These are phyloP conservation scores for Sugiyamaella boreocaroliniensis DNA, from an alignment of 805 yeast genomes.

Conservation along the genomic window DNA sequence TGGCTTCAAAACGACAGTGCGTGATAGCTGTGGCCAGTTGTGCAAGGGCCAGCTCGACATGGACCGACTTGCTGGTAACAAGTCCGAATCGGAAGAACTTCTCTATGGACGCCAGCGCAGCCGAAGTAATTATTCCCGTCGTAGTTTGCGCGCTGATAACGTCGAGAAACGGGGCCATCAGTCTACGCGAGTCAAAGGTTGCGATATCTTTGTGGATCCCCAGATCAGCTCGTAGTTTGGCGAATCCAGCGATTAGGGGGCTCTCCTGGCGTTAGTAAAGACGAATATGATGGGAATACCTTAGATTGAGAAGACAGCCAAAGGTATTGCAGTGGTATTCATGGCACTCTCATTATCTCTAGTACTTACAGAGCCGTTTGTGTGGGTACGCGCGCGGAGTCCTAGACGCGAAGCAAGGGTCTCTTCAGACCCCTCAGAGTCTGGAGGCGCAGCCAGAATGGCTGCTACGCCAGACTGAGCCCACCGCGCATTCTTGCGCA, in stretches of 20 bases:
- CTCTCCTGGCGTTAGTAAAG: constrained; percentile 29
- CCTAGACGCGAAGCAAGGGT: constrained; percentile 32
- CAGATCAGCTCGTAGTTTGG: constrained; percentile 68
- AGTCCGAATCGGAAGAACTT: constrained; percentile 68
- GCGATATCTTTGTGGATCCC: constrained; percentile 46
- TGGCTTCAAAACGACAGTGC: constrained; percentile 92
- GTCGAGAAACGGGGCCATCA: constrained; percentile 80
- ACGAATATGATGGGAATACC: constrained; percentile 21
- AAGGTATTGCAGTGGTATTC: background rate
- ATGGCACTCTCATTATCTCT: constrained; percentile 6
- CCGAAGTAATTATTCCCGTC: constrained; percentile 75
- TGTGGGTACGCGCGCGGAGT: constrained; percentile 20
- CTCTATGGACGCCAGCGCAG: constrained; percentile 69
- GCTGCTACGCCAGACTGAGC: constrained; percentile 78
- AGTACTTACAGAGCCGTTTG: constrained; percentile 3
- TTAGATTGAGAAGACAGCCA: constrained; percentile 1
- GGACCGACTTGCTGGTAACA: constrained; percentile 48
- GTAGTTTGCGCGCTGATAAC: constrained; percentile 79
- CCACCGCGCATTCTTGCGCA: constrained; percentile 80
- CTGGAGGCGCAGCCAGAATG: constrained; percentile 57
- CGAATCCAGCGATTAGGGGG: constrained; percentile 71
- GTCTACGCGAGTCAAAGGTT: constrained; percentile 60
- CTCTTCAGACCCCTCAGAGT: constrained; percentile 40
- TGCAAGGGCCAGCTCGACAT: constrained; percentile 50
- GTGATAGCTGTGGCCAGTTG: constrained; percentile 73